Base-by-base conservation (phyloP, 1,284 basidiomycete species). In the Boletellus deceptivus region DNA sequence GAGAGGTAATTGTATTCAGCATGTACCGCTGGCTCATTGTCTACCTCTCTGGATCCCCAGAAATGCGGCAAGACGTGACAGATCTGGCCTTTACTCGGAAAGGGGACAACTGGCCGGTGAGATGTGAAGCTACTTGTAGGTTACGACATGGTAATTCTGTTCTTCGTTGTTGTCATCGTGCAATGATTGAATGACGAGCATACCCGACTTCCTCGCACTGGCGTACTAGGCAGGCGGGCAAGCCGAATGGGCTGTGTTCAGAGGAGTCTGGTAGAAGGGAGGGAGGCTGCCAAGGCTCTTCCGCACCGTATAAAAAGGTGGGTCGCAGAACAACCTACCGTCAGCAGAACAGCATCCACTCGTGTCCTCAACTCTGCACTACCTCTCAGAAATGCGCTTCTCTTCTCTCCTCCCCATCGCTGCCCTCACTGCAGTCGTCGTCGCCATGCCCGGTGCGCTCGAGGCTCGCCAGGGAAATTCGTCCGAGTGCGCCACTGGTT, bases 401-500 rank as follows among this genome's bases (percentile, higher is more conserved):
- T 29, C 39, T 27, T 7, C 45, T 11, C 36, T 57, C 3, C 18
- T 59, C 11, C 18, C 46, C 6, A 24, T 58, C 9, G 47, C 38
- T 41, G 38, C 24, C 4, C 44, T 58, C 20, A 36, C 17, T 18
- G 34, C 34, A 4, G 16, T 46, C 14, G 58, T 6, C 2, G 33
- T 40, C 1, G 57, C 57, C 1, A 54, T 40, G 0, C 59, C 57
- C 16, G 33, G 3, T 8, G 41, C 1, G n/a, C 38, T 46, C 22
- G 29, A 46, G 10, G 48, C 33, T 1, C 53, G 42, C 8, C 4
- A 25, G 1, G 29, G 29, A 20, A n/a, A 10, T 6, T 24, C 38
- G 14, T 6, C 24, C 6, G 9, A 47, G 16, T 58, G 58, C 31
- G 20, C 43, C 31, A 49, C 50, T 0, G 58, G 60, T 2, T 3